Conservation (phyloP, 345 rosid genomes). For the Lenwebbia sp. region DNA sequence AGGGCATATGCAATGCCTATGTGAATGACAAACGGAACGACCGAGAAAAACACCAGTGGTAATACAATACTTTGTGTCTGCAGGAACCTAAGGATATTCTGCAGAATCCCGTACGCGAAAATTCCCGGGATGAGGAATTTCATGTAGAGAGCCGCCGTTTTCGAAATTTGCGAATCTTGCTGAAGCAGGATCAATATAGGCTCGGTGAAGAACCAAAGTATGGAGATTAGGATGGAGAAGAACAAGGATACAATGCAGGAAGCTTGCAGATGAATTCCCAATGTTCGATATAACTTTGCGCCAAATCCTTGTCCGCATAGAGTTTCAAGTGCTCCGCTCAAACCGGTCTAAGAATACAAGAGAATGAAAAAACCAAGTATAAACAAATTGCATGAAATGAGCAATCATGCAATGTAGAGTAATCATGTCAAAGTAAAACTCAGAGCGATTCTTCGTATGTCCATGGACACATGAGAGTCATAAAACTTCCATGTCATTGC, state of each 20-base stretch:
- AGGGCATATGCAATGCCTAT: slow-evolving; percentile 31
- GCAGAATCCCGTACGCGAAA: slow-evolving; percentile 51
- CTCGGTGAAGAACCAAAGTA: slow-evolving; percentile 53
- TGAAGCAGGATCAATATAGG: slow-evolving; percentile 31
- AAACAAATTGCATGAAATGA: not conserved
- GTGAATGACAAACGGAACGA: slow-evolving; percentile 34
- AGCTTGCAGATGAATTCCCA: slow-evolving; percentile 69
- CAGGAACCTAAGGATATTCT: slow-evolving; percentile 64
- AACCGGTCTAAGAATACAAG: slow-evolving; percentile 26
- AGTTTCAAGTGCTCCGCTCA: slow-evolving; percentile 82
- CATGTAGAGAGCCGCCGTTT: slow-evolving; percentile 44
- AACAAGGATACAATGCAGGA: slow-evolving; percentile 49
- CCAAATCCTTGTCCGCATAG: slow-evolving; percentile 90
- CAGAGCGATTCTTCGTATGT: not conserved
- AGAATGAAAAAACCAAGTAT: not conserved
- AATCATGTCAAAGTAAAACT: not conserved
- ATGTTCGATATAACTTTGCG: slow-evolving; percentile 44
- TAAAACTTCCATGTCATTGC: not conserved
- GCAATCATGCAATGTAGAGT: not conserved
- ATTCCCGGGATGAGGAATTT: slow-evolving; percentile 56
- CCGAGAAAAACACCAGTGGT: slow-evolving; percentile 36
- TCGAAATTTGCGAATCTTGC: slow-evolving; percentile 49
- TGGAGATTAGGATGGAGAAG: slow-evolving; percentile 38
- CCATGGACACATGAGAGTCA: not conserved
- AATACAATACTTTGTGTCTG: slow-evolving; percentile 59